These are phyloP conservation scores for Oryza longistaminata DNA, from an alignment of 176 grass and related monocot species.

Conservation along the genomic window DNA sequence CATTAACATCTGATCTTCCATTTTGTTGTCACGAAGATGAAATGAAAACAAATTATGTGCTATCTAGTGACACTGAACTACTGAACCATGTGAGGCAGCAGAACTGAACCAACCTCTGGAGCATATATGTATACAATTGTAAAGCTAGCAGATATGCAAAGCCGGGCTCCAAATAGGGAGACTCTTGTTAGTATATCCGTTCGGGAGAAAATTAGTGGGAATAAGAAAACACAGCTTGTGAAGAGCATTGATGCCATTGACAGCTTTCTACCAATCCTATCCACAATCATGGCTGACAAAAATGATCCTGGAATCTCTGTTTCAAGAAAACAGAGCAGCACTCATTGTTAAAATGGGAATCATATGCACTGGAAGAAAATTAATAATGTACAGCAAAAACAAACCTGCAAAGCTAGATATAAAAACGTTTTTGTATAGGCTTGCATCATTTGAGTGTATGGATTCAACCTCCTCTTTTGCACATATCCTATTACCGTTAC, in stretches of 20 bases:
- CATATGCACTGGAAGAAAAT: constrained; percentile 3
- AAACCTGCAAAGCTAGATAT: constrained; percentile 95
- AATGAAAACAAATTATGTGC: background rate
- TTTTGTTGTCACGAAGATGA: background rate
- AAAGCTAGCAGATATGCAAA: constrained; percentile 88
- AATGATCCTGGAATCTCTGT: constrained; percentile 90
- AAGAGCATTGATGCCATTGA: constrained; percentile 96
- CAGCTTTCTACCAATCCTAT: constrained; percentile 81
- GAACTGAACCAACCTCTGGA: constrained; percentile 70
- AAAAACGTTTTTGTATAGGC: constrained; percentile 88
- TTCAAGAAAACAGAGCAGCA: constrained; percentile 35
- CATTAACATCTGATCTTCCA: background rate
- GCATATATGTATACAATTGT: constrained; percentile 94
- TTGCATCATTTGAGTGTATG: constrained; percentile 52
- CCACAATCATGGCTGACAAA: constrained; percentile 76
- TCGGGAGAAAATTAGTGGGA: constrained; percentile 77
- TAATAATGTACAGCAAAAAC: constrained; percentile 1
- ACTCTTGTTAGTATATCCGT: constrained; percentile 60
- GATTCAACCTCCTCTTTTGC: constrained; percentile 55
- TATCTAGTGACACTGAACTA: background rate
- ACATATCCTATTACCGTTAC: constrained; percentile 74
- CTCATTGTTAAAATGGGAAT: background rate
- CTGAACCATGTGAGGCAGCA: background rate
- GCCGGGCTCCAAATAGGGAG: constrained; percentile 76
- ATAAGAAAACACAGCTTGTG: constrained; percentile 70